Conservation (phyloP, 2,329 filamentous ascomycete species). For the Alternaria sp. region DNA sequence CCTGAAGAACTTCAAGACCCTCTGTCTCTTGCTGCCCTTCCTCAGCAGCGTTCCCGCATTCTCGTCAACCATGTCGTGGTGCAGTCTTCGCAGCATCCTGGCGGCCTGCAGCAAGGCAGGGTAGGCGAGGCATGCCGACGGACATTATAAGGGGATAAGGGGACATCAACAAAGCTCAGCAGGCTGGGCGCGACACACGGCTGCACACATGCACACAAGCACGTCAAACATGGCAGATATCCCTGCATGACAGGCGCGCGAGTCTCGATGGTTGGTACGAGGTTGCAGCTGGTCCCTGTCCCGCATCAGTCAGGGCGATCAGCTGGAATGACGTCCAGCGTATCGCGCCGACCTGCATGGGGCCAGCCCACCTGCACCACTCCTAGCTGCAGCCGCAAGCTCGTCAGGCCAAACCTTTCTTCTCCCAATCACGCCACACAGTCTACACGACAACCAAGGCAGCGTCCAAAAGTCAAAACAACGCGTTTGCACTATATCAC, state of each 20-base stretch:
- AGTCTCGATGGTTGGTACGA: slow-evolving; percentile 28
- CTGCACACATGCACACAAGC: slow-evolving; percentile 26
- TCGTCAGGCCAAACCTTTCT: slow-evolving; percentile 1
- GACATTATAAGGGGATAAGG: slow-evolving; percentile 27
- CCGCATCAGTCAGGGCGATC: slow-evolving; percentile 34
- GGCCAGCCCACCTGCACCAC: slow-evolving; percentile 28
- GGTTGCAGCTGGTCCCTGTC: slow-evolving; percentile 33
- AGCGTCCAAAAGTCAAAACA: not conserved
- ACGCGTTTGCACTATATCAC: not conserved
- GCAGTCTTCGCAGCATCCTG: slow-evolving; percentile 44
- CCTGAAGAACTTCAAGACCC: slow-evolving; percentile 44
- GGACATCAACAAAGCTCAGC: slow-evolving; percentile 34
- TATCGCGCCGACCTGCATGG: slow-evolving; percentile 30
- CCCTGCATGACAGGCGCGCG: slow-evolving; percentile 26
- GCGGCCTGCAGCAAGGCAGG: slow-evolving; percentile 20
- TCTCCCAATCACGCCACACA: not conserved
- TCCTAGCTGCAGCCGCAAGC: slow-evolving; percentile 25
- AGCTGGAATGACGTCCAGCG: slow-evolving; percentile 31
- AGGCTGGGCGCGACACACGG: slow-evolving; percentile 24
- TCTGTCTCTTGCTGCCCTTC: slow-evolving; percentile 44
- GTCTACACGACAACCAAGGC: slow-evolving; percentile 2
- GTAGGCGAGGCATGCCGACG: slow-evolving; percentile 33
- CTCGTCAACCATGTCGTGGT: slow-evolving; percentile 31
- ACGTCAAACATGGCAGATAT: slow-evolving; percentile 43
- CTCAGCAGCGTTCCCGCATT: slow-evolving; percentile 31